Conservation (phyloP, 2,329 filamentous ascomycete genomes). For the Fusarium redolens region DNA sequence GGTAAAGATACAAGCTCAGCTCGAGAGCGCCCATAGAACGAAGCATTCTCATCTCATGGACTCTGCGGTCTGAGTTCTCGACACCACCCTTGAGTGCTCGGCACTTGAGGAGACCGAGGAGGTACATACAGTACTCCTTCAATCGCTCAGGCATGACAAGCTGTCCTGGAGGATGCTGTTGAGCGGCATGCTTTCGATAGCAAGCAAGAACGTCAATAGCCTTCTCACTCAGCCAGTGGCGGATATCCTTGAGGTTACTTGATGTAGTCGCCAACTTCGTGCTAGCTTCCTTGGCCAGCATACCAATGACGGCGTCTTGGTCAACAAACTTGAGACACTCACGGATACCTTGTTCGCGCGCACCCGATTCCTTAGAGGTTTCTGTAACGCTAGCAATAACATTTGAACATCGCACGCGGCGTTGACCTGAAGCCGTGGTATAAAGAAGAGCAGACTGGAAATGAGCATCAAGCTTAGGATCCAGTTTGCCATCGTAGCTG, state of each 20-base stretch:
- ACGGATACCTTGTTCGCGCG: constrained; percentile 67
- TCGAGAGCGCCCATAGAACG: constrained; percentile 88
- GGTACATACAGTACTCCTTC: constrained; percentile 97
- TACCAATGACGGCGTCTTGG: constrained; percentile 89
- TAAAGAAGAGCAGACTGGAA: constrained; percentile 97
- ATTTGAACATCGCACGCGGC: constrained; percentile 92
- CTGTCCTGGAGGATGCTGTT: constrained; percentile 88
- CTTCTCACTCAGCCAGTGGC: constrained; percentile 86
- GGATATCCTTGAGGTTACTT: constrained; percentile 84
- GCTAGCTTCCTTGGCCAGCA: constrained; percentile 93
- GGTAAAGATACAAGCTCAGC: constrained; percentile 92
- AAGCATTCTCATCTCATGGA: constrained; percentile 92
- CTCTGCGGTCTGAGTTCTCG: constrained; percentile 89
- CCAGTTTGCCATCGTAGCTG: constrained; percentile 96
- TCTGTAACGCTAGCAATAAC: constrained; percentile 93
- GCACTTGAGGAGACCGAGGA: constrained; percentile 88
- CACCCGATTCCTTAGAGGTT: constrained; percentile 55
- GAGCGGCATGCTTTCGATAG: constrained; percentile 91
- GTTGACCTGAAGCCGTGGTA: constrained; percentile 88
- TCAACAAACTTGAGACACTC: constrained; percentile 94
- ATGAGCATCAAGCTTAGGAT: constrained; percentile 94
- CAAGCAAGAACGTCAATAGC: constrained; percentile 91
- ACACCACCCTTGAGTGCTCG: constrained; percentile 93
- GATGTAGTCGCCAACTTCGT: constrained; percentile 80
- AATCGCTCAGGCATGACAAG: constrained; percentile 94